Evolutionary conservation across 805 yeast species (phyloP).

Genomic region (Saccharomyces jurei): DNA sequence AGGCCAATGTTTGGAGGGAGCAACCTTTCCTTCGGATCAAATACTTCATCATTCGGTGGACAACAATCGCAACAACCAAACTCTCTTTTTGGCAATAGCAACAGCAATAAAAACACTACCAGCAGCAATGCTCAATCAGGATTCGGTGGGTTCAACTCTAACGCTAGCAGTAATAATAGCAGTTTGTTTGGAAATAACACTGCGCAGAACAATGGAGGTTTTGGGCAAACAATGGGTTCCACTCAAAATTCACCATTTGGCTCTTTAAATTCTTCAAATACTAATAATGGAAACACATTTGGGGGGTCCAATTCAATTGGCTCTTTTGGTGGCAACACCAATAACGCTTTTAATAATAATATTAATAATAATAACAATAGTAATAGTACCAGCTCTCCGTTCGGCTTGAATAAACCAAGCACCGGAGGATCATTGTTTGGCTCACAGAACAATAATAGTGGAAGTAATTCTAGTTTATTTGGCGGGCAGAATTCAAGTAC

Average conservation of each 20-base stretch:
- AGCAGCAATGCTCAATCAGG: slow-evolving; percentile 27
- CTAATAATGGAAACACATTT: slow-evolving; percentile 7
- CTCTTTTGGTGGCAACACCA: slow-evolving; percentile 33
- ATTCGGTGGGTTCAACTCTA: slow-evolving; percentile 28
- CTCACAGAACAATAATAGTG: neutral
- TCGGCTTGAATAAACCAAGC: slow-evolving; percentile 28
- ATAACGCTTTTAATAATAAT: slow-evolving; percentile 29
- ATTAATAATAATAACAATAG: slow-evolving; percentile 12
- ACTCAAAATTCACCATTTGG: slow-evolving; percentile 20
- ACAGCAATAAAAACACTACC: slow-evolving; percentile 8
- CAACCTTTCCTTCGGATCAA: slow-evolving; percentile 15
- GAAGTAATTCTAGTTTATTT: slow-evolving; percentile 16
- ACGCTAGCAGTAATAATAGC: slow-evolving; percentile 13
- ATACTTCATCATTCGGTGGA: slow-evolving; percentile 18
- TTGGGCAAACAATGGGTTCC: slow-evolving; percentile 23
- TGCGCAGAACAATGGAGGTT: slow-evolving; percentile 18
- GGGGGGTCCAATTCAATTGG: slow-evolving; percentile 16
- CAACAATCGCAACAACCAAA: slow-evolving; percentile 16
- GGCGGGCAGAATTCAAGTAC: slow-evolving; percentile 14
- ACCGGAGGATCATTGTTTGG: slow-evolving; percentile 10
- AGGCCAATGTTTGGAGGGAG: slow-evolving; percentile 23
- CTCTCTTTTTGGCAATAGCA: slow-evolving; percentile 29
- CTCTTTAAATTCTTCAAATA: slow-evolving; percentile 2
- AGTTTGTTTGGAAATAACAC: slow-evolving; percentile 14
- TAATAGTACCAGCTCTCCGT: slow-evolving; percentile 28